Percentiles rank a stretch among this genome's conserved stretches.
These are phyloP conservation scores for Backusella australiensis DNA, from an alignment of 192 early-diverging fungal genomes.

Conservation along the genomic window DNA sequence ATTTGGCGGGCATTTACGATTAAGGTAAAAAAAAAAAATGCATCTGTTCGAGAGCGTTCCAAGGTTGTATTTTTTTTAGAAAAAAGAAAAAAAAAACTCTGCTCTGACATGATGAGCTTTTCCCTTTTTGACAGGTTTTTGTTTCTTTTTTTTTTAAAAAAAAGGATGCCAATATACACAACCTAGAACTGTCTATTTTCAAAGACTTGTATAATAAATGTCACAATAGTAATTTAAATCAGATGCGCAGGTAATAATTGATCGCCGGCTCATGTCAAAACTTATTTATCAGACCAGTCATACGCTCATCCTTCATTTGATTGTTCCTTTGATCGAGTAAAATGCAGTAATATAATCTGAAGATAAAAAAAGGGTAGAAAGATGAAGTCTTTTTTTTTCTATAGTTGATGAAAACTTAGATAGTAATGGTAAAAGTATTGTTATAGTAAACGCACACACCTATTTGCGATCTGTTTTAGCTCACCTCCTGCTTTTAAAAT, in stretches of 20 bases:
- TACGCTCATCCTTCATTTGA: background rate
- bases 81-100: background rate
- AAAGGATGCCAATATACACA: background rate
- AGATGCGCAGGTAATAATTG: background rate
- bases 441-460: background rate
- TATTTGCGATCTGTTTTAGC: background rate
- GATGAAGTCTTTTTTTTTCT: background rate
- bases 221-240: background rate
- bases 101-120: background rate
- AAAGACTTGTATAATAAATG: background rate
- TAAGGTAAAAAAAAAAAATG: background rate
- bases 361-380: background rate
- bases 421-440: background rate
- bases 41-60: background rate
- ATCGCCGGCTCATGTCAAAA: background rate
- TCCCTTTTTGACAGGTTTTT: background rate
- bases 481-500: background rate
- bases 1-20: background rate
- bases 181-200: background rate
- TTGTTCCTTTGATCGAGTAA: background rate
- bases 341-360: background rate
- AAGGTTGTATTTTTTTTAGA: background rate
- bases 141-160: background rate
- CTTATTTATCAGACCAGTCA: background rate
- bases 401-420: background rate